Evolutionary conservation across 179 eudicot genomes (phyloP).

Genomic region (Gypsophila paniculata): DNA sequence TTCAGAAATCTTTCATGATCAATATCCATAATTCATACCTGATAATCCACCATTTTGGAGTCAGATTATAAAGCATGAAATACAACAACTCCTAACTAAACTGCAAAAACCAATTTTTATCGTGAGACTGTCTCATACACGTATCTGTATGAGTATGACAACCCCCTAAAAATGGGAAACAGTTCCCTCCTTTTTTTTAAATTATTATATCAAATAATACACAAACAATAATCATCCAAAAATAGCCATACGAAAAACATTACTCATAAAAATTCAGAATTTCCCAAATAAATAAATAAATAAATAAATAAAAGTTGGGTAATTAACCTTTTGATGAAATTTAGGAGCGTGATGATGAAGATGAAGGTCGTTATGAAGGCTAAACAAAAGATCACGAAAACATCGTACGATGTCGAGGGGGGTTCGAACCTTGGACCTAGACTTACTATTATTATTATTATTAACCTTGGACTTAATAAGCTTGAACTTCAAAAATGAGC

Average conservation of each 20-base stretch:
- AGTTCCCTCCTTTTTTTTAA: no score
- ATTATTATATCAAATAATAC: background rate
- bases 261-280: background rate
- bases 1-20: background rate
- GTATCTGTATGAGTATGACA: background rate
- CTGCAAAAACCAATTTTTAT: slow-evolving; percentile 1
- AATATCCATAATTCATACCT: background rate
- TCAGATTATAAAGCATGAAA: background rate
- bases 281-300: no score
- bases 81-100: background rate
- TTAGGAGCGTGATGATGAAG: slow-evolving; percentile 22
- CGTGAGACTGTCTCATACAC: no score
- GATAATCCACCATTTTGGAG: background rate
- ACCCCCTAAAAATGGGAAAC: slow-evolving; percentile 1
- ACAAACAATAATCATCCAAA: slow-evolving; percentile 10
- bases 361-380: slow-evolving; percentile 4
- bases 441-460: no score
- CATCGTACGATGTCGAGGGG: slow-evolving; percentile 26
- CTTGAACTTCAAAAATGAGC: slow-evolving; percentile 16
- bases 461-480: slow-evolving; percentile 15
- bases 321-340: slow-evolving; percentile 25
- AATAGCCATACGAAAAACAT: background rate
- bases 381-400: slow-evolving; percentile 23
- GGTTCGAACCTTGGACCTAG: slow-evolving; percentile 29
- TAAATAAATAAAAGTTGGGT: background rate